phyloP scores from a whole-genome alignment of 2,329 filamentous ascomycete species.

The Pseudogymnoascus sp. region DNA sequence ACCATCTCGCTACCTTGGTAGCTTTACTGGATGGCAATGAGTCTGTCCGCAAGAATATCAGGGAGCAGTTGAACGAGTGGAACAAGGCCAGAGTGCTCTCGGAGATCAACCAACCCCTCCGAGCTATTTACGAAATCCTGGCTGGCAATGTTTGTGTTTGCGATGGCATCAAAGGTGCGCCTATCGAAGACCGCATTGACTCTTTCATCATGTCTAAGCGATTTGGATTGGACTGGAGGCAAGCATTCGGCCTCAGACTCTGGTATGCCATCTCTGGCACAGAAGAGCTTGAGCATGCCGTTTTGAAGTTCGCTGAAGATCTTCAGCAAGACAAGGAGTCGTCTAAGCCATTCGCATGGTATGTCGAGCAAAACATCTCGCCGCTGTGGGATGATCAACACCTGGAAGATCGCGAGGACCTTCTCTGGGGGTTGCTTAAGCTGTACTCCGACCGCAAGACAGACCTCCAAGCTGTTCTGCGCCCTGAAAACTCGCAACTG shows the following conservation, averaged over 20 bases:
- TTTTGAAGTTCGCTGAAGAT: constrained; percentile 66
- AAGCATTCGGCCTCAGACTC: constrained; percentile 81
- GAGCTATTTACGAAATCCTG: constrained; percentile 82
- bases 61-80: constrained; percentile 77
- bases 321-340: constrained; percentile 61
- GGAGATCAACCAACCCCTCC: constrained; percentile 76
- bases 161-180: constrained; percentile 63
- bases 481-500: constrained; percentile 68
- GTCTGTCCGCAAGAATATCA: constrained; percentile 64
- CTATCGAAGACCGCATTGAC: constrained; percentile 70
- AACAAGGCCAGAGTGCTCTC: constrained; percentile 72
- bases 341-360: constrained; percentile 64
- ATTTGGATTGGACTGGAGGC: constrained; percentile 86
- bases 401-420: constrained; percentile 57
- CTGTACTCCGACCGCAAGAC: constrained; percentile 56
- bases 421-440: constrained; percentile 80
- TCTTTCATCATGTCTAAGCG: constrained; percentile 76
- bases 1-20: constrained; percentile 76
- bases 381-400: constrained; percentile 54
- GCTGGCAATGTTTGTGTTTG: constrained; percentile 81
- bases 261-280: constrained; percentile 73
- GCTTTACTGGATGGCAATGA: constrained; percentile 71
- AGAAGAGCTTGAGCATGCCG: constrained; percentile 63
- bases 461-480: constrained; percentile 61
- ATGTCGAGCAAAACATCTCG: constrained; percentile 50